Evolutionary conservation across 1,139 yeast genomes (phyloP).

Genomic region (Blastobotrys serpentis): DNA sequence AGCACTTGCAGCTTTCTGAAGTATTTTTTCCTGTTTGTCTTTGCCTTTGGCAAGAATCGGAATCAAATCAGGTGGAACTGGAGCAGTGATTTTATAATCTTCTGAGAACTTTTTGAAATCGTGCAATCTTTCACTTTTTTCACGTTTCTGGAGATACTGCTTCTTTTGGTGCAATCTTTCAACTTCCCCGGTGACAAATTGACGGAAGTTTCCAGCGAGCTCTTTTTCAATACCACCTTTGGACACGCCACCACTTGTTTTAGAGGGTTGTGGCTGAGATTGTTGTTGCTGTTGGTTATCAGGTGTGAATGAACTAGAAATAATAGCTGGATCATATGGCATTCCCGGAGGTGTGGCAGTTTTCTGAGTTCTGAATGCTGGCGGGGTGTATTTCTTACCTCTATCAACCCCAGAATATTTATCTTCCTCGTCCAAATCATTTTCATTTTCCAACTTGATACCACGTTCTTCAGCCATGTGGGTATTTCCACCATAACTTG

Average conservation of each 20-base stretch:
- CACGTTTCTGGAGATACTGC: conserved; percentile 35
- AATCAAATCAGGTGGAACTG: conserved; percentile 66
- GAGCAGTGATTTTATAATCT: conserved; percentile 61
- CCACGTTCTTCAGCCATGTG: conserved; percentile 95
- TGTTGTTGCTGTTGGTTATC: conserved; percentile 16
- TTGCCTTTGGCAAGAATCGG: conserved; percentile 74
- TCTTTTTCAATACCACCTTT: conserved; percentile 33
- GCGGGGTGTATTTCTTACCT: conserved; percentile 55
- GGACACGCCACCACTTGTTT: conserved; percentile 9
- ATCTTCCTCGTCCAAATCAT: conserved; percentile 93
- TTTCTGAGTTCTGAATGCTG: conserved; percentile 57
- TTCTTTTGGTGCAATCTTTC: conserved; percentile 35
- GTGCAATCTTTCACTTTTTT: conserved; percentile 55
- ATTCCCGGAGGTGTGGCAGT: conserved; percentile 21
- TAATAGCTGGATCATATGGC: conserved; percentile 68
- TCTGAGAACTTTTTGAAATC: conserved; percentile 83
- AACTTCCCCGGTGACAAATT: conserved; percentile 38
- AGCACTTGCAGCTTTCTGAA: conserved; percentile 32
- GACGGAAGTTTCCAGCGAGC: conserved; percentile 37
- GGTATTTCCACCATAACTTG: conserved; percentile 59
- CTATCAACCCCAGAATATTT: conserved; percentile 84
- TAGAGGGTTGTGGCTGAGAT: conserved; percentile 8
- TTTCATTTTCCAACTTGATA: conserved; percentile 59
- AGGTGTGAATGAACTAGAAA: conserved; percentile 43
- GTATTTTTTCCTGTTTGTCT: conserved; percentile 59